Evolutionary conservation across 345 rosid species (phyloP), one percentile per base, ranked within the genome.

Genomic region (Camelina laxa): DNA sequence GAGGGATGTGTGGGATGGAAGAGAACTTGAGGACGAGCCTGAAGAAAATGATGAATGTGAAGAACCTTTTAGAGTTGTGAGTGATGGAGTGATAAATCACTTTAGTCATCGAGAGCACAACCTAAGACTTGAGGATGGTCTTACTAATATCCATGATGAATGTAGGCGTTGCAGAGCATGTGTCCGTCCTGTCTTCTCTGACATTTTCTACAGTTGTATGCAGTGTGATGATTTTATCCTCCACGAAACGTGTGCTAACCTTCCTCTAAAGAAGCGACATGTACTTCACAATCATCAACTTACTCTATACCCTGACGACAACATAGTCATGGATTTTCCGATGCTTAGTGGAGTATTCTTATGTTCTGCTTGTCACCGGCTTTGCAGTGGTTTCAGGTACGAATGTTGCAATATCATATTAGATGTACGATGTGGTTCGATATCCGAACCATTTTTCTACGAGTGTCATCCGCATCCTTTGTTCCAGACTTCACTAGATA

Each of bases 191-290:
- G 5, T 72, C 24, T 65, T 22, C 27, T 39, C 81, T 12, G 3
- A 33, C 30, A 33, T 58, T 3, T 72, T 66, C 54, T 78, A 67
- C 9, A 16, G 11, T 39, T 72, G 77, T 24, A 44, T 41, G 3
- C 54, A 61, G 17, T 67, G 81, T 30, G 47, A 22, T 9, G 30
- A 16, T 14, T 78, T 66, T 27, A 11, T 66, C 21, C 77, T 72
- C 6, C 81, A 78, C 4, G 70, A 60, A 51, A 35, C 12, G 4
- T 78, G 77, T 15, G 77, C 67, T 66, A 70, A 72, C 1, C 60
- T 78, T 27, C 77, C 78, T n/a, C 57, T 24, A 2, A n/a, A 44
- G 35, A 50, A 60, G 38, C 42, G 24, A 36, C 74, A 73, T 20
- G 36, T 54, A 1, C n/a, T 47, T 4, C 70, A 72, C 39, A 55